Base-by-base conservation (phyloP, 192 early-diverging fungal species). In the Podochytrium sp. region DNA sequence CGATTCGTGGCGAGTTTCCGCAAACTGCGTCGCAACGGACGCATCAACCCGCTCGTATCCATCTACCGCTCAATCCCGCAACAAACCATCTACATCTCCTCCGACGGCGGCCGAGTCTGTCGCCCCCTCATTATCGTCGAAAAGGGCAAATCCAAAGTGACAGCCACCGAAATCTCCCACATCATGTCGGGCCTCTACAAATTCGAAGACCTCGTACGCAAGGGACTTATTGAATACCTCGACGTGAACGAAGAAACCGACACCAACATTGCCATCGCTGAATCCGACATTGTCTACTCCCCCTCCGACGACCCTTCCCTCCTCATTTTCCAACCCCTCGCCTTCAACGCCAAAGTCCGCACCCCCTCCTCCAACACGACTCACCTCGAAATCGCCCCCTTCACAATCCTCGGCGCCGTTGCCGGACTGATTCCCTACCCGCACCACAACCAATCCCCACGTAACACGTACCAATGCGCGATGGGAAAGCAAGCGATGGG, bases 401-500 rank as follows among this genome's bases (percentile, higher is more conserved):
- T 97, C 67, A 96, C 95, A 41, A 85, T 99, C 50, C 86, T 99
- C 49, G 97, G 97, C 50, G 95, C 94, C 23, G 96, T 98, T 18
- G 97, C 97, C n/a, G 95, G 96, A 4, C 80, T 99, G 49, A 97
- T 99, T 89, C 97, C 97, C 40, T 99, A 95, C 78, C 96, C 96
- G 42, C 94, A 99, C 81, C 97, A 99, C 84, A 99, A 99, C 81
- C 97, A 99, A 83, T 95, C 93, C 63, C 96, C 97, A 35, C 91
- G 97, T 82, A 97, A 97, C 85, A 97, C 95, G 4, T 98, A 97
- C 80, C 97, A 98, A 86, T 97, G 92, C 66, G 96, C 96, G 79
- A 99, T 99, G 97, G 95, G 95, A 72, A 99, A 99, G 79, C 97
- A 99, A 84, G 96, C 97, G 39, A 99, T 99, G 59, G 97, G 97